A percentile compares a stretch with the other conserved stretches of the same genome.
Evolutionary conservation across 495 filamentous ascomycete genomes (phyloP).

Genomic region (Trichoderma orchidacearum): DNA sequence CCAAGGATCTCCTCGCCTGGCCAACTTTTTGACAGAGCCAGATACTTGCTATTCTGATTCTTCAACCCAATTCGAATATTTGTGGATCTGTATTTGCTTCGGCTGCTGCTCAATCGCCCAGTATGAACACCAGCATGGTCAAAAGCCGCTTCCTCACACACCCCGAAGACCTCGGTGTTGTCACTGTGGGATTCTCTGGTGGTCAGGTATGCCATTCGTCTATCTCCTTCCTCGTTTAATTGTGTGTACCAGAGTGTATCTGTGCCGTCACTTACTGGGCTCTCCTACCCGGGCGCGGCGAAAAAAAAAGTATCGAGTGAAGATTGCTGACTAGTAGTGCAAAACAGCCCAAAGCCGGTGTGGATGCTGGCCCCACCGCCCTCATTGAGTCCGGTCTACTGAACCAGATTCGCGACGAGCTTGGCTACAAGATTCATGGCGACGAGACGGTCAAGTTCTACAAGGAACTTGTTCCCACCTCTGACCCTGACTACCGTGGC

Average conservation of each 20-base stretch:
- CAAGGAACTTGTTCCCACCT: slow-evolving; percentile 54
- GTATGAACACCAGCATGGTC: slow-evolving; percentile 1
- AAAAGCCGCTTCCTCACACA: slow-evolving; percentile 50
- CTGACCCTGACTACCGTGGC: slow-evolving; percentile 64
- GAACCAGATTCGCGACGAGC: slow-evolving; percentile 65
- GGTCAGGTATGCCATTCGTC: slow-evolving; percentile 79
- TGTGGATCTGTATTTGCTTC: neutral
- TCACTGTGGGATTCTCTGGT: slow-evolving; percentile 94
- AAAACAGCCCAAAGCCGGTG: slow-evolving; percentile 70
- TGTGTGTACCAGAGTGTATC: slow-evolving; percentile 3
- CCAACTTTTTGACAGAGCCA: no score
- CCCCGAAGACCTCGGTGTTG: slow-evolving; percentile 69
- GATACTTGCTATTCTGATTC: neutral
- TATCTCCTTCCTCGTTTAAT: neutral
- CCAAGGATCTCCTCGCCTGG: no score
- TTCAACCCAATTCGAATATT: neutral
- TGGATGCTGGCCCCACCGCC: slow-evolving; percentile 84
- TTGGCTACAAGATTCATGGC: slow-evolving; percentile 76
- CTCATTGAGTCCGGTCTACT: slow-evolving; percentile 84
- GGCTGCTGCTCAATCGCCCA: neutral
- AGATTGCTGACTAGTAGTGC: slow-evolving; percentile 6
- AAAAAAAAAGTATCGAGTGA: no score
- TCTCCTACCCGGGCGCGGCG: no score
- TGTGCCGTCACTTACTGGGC: no score
- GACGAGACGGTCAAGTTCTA: slow-evolving; percentile 79